A percentile compares a stretch with the other conserved stretches of the same genome.
phyloP scores from a whole-genome alignment of 108 stramenopile species.

The Poteriospumella lacustris region DNA sequence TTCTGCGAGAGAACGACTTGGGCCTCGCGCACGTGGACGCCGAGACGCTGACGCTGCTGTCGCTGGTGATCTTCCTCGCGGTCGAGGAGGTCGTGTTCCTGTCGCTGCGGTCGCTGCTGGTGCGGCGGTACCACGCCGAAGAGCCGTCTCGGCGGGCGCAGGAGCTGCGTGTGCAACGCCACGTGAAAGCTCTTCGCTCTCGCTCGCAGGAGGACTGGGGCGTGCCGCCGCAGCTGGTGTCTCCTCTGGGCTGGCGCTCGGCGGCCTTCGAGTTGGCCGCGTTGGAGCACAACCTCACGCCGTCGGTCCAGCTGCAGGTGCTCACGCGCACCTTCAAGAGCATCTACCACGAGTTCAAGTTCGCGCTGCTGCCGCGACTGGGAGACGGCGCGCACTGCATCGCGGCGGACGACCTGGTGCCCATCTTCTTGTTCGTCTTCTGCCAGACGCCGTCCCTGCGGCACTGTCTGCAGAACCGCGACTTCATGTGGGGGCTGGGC shows the following conservation, averaged over 20 bases:
- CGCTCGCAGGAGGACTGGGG: conserved; percentile 13
- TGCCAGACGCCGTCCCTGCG: neutral
- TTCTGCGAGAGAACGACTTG: neutral
- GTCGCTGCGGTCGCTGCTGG: neutral
- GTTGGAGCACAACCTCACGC: conserved; percentile 24
- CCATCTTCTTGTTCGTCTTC: conserved; percentile 22
- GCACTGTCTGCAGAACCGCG: neutral
- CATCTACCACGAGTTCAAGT: conserved; percentile 20
- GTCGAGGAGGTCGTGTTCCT: conserved; percentile 24
- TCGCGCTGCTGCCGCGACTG: neutral
- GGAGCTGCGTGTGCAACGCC: neutral
- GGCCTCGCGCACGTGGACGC: neutral
- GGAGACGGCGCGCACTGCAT: too few relatives aligned
- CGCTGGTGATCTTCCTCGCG: neutral
- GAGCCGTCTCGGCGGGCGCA: neutral
- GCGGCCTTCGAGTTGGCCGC: conserved; percentile 10
- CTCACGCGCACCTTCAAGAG: neutral
- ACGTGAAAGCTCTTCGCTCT: neutral
- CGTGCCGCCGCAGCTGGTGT: neutral
- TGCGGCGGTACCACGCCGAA: neutral
- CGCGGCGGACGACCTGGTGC: conserved; percentile 27
- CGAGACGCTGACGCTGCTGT: neutral
- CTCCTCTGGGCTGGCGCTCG: conserved; percentile 13
- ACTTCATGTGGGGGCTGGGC: conserved; percentile 17
- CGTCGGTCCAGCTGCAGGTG: conserved; percentile 10